Base-by-base conservation (phyloP, 2,329 filamentous ascomycete species). In the Penicillium sp. region DNA sequence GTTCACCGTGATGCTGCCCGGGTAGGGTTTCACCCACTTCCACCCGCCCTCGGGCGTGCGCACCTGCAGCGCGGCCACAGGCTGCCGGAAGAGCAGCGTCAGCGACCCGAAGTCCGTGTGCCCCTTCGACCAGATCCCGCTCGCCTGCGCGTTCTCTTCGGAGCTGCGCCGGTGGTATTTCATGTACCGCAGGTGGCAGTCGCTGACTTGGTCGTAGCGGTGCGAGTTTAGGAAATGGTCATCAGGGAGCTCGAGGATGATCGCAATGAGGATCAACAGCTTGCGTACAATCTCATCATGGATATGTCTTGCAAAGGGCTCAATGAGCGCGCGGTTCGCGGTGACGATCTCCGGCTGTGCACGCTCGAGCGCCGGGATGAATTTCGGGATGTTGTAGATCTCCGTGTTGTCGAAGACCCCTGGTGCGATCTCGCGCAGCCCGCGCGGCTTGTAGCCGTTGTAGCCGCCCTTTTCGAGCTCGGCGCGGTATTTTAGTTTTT, bases 31-130 rank as follows among this genome's bases (percentile, higher is more conserved):
- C 0, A 83, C 79, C 69, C 78, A 84, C 47, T 81, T 82, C 83
- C 83, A 85, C 1, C 79, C 66, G 0, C 78, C 76, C 0, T 79
- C 76, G 1, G 79, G 75, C 1, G 75, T 69, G 7, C 76, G 77
- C 21, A 87, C 83, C 69, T 88, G 85, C 6, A 88, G 75, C 0
- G 80, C 84, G 0, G 84, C 83, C 0, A 87, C 81, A 0, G 85
- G 85, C 66, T 87, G 85, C 3, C 84, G 78, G 75, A 87, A 87
- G 0, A 87, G 76, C 4, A 87, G 73, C 0, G 85, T 87, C 2
- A 86, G 74, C 0, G 82, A 84, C 0, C 85, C 85, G 3, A 86
- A 76, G 64, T 87, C 85, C 0, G 51, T 53, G 19, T 53, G 51
- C 8, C 35, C 35, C 35, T 41, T 41, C 8, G 9, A 15, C 35